phyloP scores from a whole-genome alignment of 805 yeast species.

The Hemisphaericaspora nanyangensis region DNA sequence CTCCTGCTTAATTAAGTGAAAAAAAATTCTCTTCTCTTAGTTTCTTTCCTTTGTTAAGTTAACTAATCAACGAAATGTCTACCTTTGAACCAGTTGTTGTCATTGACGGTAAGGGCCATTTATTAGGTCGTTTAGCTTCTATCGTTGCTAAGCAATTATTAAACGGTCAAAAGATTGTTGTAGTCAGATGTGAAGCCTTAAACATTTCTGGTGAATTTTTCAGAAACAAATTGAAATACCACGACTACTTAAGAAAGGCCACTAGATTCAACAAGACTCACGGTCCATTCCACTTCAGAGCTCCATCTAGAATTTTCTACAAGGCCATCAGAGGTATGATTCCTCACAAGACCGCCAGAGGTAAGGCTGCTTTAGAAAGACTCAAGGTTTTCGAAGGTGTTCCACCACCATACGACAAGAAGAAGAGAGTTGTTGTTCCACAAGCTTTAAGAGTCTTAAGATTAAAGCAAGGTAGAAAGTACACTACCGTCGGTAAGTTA shows the following conservation, averaged over 20 bases:
- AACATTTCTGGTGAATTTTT: constrained; percentile 99
- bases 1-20: no score
- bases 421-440: constrained; percentile 99
- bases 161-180: constrained; percentile 96
- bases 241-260: constrained; percentile 99
- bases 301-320: constrained; percentile 99
- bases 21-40: constrained; percentile 5
- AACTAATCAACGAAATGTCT: constrained; percentile 45
- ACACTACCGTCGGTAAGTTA: constrained; percentile 96
- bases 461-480: constrained; percentile 99
- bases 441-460: constrained; percentile 98
- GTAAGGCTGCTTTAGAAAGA: constrained; percentile 99
- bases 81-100: constrained; percentile 96
- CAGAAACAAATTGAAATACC: constrained; percentile 99
- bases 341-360: constrained; percentile 99
- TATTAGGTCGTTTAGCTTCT: constrained; percentile 99
- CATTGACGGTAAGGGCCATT: constrained; percentile 99
- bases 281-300: constrained; percentile 99
- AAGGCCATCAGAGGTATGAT: constrained; percentile 99
- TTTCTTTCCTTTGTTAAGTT: constrained; percentile 3
- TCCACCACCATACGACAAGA: constrained; percentile 99
- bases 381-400: constrained; percentile 99
- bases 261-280: constrained; percentile 97
- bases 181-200: constrained; percentile 96
- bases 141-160: constrained; percentile 97